A percentile compares a stretch with the other conserved stretches of the same genome.
Evolutionary conservation across 352 stramenopile species (phyloP).

Genomic region (Phytopythium ostracodes): DNA sequence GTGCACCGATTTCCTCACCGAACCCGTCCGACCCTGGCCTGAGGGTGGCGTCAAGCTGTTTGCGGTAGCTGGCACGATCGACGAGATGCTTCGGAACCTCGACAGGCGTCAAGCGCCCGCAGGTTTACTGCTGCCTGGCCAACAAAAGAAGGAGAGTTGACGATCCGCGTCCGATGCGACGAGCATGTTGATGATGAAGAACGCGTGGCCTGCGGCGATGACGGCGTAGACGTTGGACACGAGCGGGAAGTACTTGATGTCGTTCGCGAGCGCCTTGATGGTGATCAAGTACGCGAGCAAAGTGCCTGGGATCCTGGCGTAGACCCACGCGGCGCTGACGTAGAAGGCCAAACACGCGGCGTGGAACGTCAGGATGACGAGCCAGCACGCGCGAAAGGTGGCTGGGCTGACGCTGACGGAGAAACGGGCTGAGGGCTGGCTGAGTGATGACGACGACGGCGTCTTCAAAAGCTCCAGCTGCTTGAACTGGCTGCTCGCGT

Average conservation of each 20-base stretch:
- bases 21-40: no score
- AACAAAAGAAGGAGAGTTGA: constrained; percentile 7
- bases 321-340: constrained; percentile 14
- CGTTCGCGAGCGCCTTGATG: constrained; percentile 24
- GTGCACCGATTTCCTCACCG: not conserved
- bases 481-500: not conserved
- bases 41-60: no score
- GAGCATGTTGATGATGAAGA: constrained; percentile 18
- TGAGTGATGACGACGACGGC: not conserved
- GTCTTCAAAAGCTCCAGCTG: not conserved
- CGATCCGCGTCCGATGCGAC: not conserved
- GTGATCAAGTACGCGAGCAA: constrained; percentile 18
- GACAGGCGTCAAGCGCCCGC: not conserved
- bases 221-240: constrained; percentile 19
- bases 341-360: constrained; percentile 12
- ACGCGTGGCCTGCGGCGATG: constrained; percentile 18
- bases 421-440: not conserved
- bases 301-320: constrained; percentile 11
- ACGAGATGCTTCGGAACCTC: constrained; percentile 8
- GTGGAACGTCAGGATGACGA: constrained; percentile 15
- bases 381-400: constrained; percentile 16
- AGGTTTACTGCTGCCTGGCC: not conserved
- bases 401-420: not conserved
- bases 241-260: constrained; percentile 10
- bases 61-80: not conserved